phyloP scores from a whole-genome alignment of 257 asterid species.

The Cruciata laevipes region DNA sequence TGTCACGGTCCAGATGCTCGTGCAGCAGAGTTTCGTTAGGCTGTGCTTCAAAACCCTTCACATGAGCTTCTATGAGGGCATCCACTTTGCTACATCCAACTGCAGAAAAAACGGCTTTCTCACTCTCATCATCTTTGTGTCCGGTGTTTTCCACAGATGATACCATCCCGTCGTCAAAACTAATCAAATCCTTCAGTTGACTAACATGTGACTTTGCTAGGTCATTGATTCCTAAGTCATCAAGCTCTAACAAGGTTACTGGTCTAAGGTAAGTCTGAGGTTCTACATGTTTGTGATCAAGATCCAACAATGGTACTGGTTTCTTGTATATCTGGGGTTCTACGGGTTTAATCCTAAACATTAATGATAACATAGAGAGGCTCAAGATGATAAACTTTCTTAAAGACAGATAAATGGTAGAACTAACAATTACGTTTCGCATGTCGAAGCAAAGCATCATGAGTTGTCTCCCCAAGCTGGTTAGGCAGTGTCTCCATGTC shows the following conservation, averaged over 20 bases:
- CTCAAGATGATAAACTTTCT: conserved; percentile 28
- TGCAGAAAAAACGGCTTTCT: conserved; percentile 10
- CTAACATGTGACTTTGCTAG: conserved; percentile 12
- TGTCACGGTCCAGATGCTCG: conserved; percentile 19
- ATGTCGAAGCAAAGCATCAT: conserved; percentile 66
- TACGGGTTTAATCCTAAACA: conserved; percentile 37
- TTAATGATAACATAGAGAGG: conserved; percentile 45
- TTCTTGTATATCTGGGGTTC: conserved; percentile 26
- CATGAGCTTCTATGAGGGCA: conserved; percentile 46
- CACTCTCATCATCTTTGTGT: conserved; percentile 21
- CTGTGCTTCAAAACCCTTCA: conserved; percentile 32
- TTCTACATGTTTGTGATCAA: conserved; percentile 18
- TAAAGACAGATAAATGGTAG: conserved; percentile 24
- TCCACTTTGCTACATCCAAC: conserved; percentile 29
- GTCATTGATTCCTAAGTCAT: conserved; percentile 12
- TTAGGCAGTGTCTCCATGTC: conserved; percentile 83
- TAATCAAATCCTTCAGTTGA: conserved; percentile 47
- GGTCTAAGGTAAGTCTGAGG: conserved; percentile 24
- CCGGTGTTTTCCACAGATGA: conserved; percentile 16
- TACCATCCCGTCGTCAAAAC: conserved; percentile 36
- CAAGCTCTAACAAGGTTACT: conserved; percentile 28
- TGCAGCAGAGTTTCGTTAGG: conserved; percentile 17
- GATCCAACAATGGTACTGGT: conserved; percentile 29
- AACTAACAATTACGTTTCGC: conserved; percentile 76
- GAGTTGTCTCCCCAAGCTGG: conserved; percentile 66